phyloP scores from a whole-genome alignment of 441 rosid species.

The Metrosideros polymorpha region DNA sequence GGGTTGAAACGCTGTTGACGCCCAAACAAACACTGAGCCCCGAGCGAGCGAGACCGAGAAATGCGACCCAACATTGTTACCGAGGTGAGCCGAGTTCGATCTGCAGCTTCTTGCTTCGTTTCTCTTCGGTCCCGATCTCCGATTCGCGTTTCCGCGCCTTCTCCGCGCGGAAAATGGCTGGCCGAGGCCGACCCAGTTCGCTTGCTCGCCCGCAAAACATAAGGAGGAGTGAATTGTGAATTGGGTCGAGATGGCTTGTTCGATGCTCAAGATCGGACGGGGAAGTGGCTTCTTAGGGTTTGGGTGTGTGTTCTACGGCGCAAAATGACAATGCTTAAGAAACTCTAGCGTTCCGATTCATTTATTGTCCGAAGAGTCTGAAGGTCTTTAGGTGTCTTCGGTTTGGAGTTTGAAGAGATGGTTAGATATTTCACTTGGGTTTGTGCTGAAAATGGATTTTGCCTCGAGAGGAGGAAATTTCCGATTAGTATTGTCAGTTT shows the following conservation, averaged over 20 bases:
- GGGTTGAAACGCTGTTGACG: background rate
- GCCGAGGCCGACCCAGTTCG: background rate
- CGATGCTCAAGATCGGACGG: background rate
- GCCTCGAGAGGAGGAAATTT: background rate
- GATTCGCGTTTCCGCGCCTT: background rate
- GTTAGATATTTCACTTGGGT: background rate
- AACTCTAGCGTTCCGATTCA: background rate
- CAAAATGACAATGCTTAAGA: background rate
- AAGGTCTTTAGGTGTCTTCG: no score
- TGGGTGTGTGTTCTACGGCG: background rate
- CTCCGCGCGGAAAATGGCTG: background rate
- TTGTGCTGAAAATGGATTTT: background rate
- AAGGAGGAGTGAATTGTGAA: background rate
- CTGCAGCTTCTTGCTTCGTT: background rate
- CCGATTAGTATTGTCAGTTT: background rate
- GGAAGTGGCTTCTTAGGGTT: background rate
- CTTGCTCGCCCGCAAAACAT: background rate
- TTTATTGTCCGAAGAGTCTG: background rate
- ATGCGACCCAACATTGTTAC: slow-evolving; percentile 13
- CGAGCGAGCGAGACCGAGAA: background rate
- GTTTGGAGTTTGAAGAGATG: background rate
- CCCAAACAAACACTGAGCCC: background rate
- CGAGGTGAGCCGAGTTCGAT: slow-evolving; percentile 3
- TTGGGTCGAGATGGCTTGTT: background rate
- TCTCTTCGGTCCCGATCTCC: background rate